phyloP scores from a whole-genome alignment of 2,329 filamentous ascomycete genomes.

The Monosporascus sp. region DNA sequence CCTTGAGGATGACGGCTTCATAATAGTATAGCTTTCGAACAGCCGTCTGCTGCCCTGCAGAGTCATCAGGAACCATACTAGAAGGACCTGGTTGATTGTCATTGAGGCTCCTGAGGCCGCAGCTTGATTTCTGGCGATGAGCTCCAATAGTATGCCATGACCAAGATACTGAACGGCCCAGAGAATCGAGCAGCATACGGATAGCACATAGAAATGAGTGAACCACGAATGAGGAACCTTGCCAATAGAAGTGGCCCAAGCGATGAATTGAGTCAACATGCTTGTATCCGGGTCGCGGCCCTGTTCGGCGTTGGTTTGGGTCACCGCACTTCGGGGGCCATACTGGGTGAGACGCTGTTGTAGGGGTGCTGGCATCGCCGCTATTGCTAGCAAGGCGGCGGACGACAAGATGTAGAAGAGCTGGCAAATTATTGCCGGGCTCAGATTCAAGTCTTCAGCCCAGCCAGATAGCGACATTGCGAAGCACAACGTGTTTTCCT shows the following conservation, averaged over 20 bases:
- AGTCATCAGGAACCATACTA: conserved; percentile 69
- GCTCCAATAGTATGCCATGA: conserved; percentile 48
- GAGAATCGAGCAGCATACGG: conserved; percentile 63
- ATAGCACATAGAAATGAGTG: conserved; percentile 76
- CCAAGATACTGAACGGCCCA: conserved; percentile 64
- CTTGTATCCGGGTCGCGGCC: neutral
- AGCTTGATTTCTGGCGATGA: conserved; percentile 36
- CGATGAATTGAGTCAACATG: conserved; percentile 23
- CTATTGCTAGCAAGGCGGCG: conserved; percentile 35
- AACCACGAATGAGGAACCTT: conserved; percentile 88
- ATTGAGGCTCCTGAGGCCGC: conserved; percentile 37
- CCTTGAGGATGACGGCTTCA: conserved; percentile 61
- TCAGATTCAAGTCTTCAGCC: conserved; percentile 4
- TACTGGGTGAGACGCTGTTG: conserved; percentile 44
- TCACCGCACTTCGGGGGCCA: conserved; percentile 36
- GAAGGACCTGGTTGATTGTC: conserved; percentile 54
- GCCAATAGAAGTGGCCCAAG: conserved; percentile 32
- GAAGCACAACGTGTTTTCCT: neutral
- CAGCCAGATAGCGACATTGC: neutral
- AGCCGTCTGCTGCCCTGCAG: conserved; percentile 71
- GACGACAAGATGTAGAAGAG: conserved; percentile 41
- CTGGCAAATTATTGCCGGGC: conserved; percentile 35
- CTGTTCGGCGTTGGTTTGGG: conserved; percentile 4
- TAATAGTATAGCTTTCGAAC: conserved; percentile 65
- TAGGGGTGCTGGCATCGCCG: conserved; percentile 39